Evolutionary conservation across 306 rosid genomes (phyloP), one percentile per base, ranked within the genome.

Genomic region (Adenanthera pavonina): DNA sequence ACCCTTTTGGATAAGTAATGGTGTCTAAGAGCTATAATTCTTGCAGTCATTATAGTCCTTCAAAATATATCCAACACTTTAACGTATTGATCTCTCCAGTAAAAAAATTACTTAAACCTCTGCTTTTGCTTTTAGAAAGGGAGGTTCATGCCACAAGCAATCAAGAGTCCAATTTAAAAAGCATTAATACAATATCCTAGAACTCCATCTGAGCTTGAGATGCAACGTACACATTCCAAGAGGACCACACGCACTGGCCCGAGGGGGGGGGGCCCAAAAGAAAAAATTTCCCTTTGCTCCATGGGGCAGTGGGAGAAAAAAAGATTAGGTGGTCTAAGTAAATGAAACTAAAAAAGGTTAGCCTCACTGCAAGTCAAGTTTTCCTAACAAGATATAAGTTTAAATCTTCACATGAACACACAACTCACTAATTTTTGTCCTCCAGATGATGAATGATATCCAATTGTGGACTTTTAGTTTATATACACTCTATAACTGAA

Each of bases 1-100:
- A n/a, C 36, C 69, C 61, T 68, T 34, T 83, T 69, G 17, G 71
- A 52, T 73, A 74, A 68, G 43, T 7, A 46, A 65, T 33, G 68
- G 43, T 12, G 41, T 61, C 11, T 33, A 61, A 33, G 41, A 36
- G 40, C 41, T 41, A 61, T 6, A 61, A 33, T 30, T 33, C 68
- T 33, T 61, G 68, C 41, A 4, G 41, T 61, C n/a, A 61, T 15
- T 33, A 61, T 9, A 61, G 4, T 13, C 68, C 43, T 61, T 33
- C 68, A 69, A 73, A 73, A 2, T 75, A 8, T 20, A 20, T 59
- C 53, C 54, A 75, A 57, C 12, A 41, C 25, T 19, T 57, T 35
- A 5, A 61, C 60, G 19, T 56, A 74, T 56, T 83, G 38, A 74
- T 46, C 46, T 44, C 36, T 79, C 64, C 57, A 61, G 13, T 11